These are phyloP conservation scores for Xylariaceae sp. DNA, from an alignment of 2,329 filamentous ascomycete species.

Conservation along the genomic window DNA sequence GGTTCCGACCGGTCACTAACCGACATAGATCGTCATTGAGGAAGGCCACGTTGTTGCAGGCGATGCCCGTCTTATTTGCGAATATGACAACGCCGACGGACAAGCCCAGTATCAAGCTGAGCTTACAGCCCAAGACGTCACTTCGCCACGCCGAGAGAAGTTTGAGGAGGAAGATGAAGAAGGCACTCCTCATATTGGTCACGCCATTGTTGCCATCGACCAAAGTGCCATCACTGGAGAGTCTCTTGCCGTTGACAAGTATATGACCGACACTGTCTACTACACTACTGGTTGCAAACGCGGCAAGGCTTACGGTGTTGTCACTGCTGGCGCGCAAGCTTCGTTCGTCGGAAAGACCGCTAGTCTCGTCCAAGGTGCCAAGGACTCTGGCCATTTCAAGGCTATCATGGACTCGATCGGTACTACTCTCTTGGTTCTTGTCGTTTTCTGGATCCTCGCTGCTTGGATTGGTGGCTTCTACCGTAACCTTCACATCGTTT, in stretches of 20 bases:
- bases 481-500: slow-evolving; percentile 66
- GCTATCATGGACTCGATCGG: slow-evolving; percentile 79
- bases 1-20: slow-evolving; percentile 2
- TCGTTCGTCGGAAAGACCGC: slow-evolving; percentile 76
- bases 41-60: slow-evolving; percentile 69
- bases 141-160: slow-evolving; percentile 58
- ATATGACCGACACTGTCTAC: slow-evolving; percentile 72
- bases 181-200: slow-evolving; percentile 59
- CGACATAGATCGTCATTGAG: slow-evolving; percentile 63
- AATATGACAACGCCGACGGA: slow-evolving; percentile 67
- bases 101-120: slow-evolving; percentile 69
- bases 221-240: slow-evolving; percentile 77
- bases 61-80: slow-evolving; percentile 70
- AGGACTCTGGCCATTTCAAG: slow-evolving; percentile 75
- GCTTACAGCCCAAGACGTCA: slow-evolving; percentile 57
- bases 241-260: slow-evolving; percentile 72
- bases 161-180: slow-evolving; percentile 63
- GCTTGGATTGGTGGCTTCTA: slow-evolving; percentile 76
- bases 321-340: slow-evolving; percentile 64
- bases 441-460: slow-evolving; percentile 72
- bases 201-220: slow-evolving; percentile 68
- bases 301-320: slow-evolving; percentile 70
- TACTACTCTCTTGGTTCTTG: slow-evolving; percentile 68
- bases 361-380: slow-evolving; percentile 68
- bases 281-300: slow-evolving; percentile 78